Percentiles rank a stretch among this genome's conserved stretches.
phyloP scores from a whole-genome alignment of 176 grass and related monocot genomes.

The Bothriochloa decipiens region DNA sequence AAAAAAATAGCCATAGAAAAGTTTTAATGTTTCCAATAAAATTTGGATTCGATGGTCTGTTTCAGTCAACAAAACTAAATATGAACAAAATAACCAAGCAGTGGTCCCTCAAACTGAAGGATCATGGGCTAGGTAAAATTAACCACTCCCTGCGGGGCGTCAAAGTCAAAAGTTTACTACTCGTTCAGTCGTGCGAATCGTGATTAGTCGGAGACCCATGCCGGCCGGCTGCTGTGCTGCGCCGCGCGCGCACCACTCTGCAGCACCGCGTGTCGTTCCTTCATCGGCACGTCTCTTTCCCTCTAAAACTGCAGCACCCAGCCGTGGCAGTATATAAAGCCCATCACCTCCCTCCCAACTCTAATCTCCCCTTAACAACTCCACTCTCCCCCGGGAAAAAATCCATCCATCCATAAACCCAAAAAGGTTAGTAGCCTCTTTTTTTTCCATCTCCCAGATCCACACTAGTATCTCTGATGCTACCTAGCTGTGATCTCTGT shows the following conservation, averaged over 20 bases:
- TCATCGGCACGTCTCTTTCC: constrained; percentile 53
- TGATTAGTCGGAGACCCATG: background rate
- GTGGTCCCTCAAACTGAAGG: background rate
- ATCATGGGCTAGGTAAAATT: constrained; percentile 29
- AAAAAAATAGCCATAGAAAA: background rate
- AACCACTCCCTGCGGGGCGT: background rate
- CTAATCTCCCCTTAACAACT: constrained; percentile 35
- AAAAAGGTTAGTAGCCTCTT: constrained; percentile 26
- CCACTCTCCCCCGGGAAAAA: background rate
- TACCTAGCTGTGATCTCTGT: background rate
- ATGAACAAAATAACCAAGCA: background rate
- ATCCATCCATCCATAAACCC: background rate
- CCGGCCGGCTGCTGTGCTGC: constrained; percentile 3
- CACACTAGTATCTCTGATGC: background rate
- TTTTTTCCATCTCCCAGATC: background rate
- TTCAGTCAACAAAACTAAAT: background rate
- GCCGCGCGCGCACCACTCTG: background rate
- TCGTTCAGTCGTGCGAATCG: background rate
- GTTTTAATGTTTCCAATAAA: background rate
- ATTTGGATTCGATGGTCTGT: background rate
- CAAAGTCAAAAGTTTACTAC: constrained; percentile 43
- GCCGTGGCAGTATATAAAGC: constrained; percentile 45
- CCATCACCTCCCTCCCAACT: constrained; percentile 21
- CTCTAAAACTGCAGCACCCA: constrained; percentile 29
- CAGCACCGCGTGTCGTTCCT: constrained; percentile 30